Evolutionary conservation across 805 yeast species (phyloP).

Genomic region (Saturnispora silvae): DNA sequence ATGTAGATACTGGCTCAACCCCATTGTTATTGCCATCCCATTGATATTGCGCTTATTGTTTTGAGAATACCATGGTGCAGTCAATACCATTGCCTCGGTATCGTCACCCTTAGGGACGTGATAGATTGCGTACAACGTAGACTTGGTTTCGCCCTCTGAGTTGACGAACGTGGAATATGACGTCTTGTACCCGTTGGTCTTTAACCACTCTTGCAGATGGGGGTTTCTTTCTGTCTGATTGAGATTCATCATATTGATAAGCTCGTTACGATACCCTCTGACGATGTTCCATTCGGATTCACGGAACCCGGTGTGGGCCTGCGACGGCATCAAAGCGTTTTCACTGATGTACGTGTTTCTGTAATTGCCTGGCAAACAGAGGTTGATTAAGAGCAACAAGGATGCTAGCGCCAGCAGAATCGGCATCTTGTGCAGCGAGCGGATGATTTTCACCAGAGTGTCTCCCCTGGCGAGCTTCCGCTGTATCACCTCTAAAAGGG

Average conservation of each 20-base stretch:
- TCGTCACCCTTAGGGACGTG: slow-evolving; percentile 95
- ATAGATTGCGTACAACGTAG: slow-evolving; percentile 58
- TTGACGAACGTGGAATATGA: slow-evolving; percentile 26
- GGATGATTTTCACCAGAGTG: slow-evolving; percentile 34
- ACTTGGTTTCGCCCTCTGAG: slow-evolving; percentile 14
- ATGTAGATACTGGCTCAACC: slow-evolving; percentile 69
- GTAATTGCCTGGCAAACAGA: slow-evolving; percentile 77
- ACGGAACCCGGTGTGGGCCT: slow-evolving; percentile 82
- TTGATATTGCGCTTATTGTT: slow-evolving; percentile 63
- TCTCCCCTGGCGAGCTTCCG: slow-evolving; percentile 35
- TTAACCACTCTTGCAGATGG: slow-evolving; percentile 47
- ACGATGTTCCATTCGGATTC: slow-evolving; percentile 91
- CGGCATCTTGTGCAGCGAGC: slow-evolving; percentile 34
- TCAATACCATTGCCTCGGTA: slow-evolving; percentile 86
- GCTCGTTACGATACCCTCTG: slow-evolving; percentile 69
- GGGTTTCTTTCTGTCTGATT: slow-evolving; percentile 31
- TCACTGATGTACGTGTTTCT: slow-evolving; percentile 83
- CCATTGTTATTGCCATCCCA: slow-evolving; percentile 63
- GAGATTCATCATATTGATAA: slow-evolving; percentile 29
- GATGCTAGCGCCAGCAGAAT: slow-evolving; percentile 35
- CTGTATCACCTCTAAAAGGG: slow-evolving; percentile 35
- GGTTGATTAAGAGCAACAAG: slow-evolving; percentile 43
- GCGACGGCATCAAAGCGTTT: slow-evolving; percentile 95
- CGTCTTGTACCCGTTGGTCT: slow-evolving; percentile 63
- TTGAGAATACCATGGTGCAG: slow-evolving; percentile 75